Evolutionary conservation across 228 moss, liverwort and hornwort species (phyloP), one percentile per base, ranked within the genome.

Genomic region (Sphagnum fallax): DNA sequence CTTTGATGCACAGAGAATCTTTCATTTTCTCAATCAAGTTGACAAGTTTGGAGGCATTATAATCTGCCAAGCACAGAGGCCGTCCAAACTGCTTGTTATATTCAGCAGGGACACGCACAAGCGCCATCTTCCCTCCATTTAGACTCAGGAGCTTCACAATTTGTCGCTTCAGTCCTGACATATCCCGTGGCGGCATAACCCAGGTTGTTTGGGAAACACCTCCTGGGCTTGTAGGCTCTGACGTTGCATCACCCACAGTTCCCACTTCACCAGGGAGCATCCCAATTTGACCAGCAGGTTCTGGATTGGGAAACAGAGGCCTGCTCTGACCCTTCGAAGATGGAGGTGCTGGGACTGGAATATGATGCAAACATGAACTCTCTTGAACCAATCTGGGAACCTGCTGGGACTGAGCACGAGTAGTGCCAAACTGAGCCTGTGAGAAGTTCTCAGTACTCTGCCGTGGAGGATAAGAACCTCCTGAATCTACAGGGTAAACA

Each of bases 11-110:
- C 50, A 95, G 51, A 4, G 74, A 85, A 48, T 95, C 95, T 69
- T 76, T 78, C 82, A 92, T 90, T 71, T 86, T 92, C 72, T 90
- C 92, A 53, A 95, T 74, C 32, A 92, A 77, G 57, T 83, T 81
- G 68, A 83, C 80, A 71, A 95, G 74, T 68, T 87, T 90, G 49
- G 76, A 78, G 60, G 79, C 75, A 69, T 82, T 84, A 51, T 89
- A 92, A 66, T 95, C 95, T n/a, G 90, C 73, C 62, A 84, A 63
- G 72, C 79, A 84, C 49, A 95, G 78, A 6, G 90, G 84, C 53
- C 83, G 81, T 62, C 87, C 89, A 64, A 80, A 95, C 67, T 82
- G 73, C 71, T 88, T 93, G 11, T 75, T 78, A 52, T 96, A 96
- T 75, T 92, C 96, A 6, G 77, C 82, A 60, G 91, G 91, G 67